phyloP scores from a whole-genome alignment of 2,329 filamentous ascomycete species.

The Endoconidiophora polonica region DNA sequence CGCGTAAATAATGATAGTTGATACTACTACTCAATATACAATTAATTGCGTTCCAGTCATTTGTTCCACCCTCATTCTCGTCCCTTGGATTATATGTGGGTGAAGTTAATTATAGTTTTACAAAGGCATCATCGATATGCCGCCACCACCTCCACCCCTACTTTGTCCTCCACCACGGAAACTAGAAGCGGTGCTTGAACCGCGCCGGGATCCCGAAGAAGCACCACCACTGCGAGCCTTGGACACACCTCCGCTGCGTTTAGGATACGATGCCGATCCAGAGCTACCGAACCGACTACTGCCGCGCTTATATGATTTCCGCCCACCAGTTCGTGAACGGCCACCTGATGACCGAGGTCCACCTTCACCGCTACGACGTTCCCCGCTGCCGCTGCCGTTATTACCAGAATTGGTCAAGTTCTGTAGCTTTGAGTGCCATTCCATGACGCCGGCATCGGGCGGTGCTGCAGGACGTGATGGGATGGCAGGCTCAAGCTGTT shows the following conservation, averaged over 20 bases:
- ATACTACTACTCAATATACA: not conserved
- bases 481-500: conserved; percentile 13
- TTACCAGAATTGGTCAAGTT: conserved; percentile 2
- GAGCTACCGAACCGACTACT: not conserved
- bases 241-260: conserved; percentile 1
- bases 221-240: not conserved
- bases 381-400: not conserved
- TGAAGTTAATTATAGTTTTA: not conserved
- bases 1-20: not conserved
- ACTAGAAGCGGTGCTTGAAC: conserved; percentile 13
- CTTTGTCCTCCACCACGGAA: not conserved
- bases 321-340: not conserved
- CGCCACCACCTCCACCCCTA: conserved; percentile 1
- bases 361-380: not conserved
- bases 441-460: not conserved
- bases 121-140: conserved; percentile 11
- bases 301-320: not conserved
- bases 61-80: not conserved
- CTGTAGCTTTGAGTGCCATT: conserved; percentile 2
- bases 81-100: not conserved
- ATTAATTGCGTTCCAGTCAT: not conserved
- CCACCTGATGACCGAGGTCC: not conserved
- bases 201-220: not conserved
- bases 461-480: conserved; percentile 14
- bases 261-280: not conserved